Evolutionary conservation across 768 basidiomycete species (phyloP), one percentile per base, ranked within the genome.

Genomic region (Tephrocybe rancida): DNA sequence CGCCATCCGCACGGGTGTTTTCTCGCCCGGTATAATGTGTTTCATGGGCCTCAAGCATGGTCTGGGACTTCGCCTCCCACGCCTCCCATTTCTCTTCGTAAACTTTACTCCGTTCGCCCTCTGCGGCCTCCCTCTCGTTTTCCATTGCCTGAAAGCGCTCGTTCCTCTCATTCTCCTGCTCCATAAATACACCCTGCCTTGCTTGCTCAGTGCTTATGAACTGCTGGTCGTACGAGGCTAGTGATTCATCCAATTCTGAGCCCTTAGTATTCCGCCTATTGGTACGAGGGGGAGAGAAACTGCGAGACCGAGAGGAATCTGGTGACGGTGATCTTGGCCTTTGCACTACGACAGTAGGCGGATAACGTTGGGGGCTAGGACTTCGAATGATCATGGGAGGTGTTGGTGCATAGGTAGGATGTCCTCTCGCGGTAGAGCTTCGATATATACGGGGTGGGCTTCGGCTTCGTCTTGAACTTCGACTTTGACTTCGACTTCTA

Each of bases 131-230:
- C n/a, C 54, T 30, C 14, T 21, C 48, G 9, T 34, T 32, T 25
- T 55, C 54, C 13, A 43, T 27, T n/a, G n/a, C 32, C 25, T 44
- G 32, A 43, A 55, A 55, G 6, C 43, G 35, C 13, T 38, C 14
- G 19, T 55, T 32, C 21, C 48, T 35, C 32, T 45, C 2, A 3
- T 18, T 25, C 27, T 55, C 54, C 9, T 49, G 48, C 3, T 37
- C 34, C 19, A 45, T 22, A 44, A 50, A 50, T 8, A 43, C 21
- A 13, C 35, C 19, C 26, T 34, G 25, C 8, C 48, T 35, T 35
- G 26, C 35, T 13, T 37, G n/a, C 18, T 55, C 48, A 10, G 48
- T 43, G 8, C 9, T 30, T n/a, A 10, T n/a, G 21, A 55, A 49
- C 2, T 37, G 48, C 2, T 39, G 11, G 8, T 49, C 26, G 18